A percentile compares a stretch with the other conserved stretches of the same genome.
Conservation (phyloP, 257 asterid genomes). For the Fraxinus anomala region DNA sequence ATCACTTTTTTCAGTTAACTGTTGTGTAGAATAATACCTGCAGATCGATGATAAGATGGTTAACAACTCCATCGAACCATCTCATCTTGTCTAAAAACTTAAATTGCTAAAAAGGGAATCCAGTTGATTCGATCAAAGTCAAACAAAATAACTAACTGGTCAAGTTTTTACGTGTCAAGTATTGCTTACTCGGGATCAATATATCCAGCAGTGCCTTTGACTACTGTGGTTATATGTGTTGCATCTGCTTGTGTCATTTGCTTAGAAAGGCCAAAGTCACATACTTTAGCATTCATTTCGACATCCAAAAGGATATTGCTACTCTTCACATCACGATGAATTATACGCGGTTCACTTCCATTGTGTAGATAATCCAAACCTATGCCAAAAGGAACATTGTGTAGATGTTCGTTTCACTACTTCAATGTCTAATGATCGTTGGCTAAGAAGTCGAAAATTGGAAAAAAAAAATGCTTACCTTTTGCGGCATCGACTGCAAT, state of each 20-base stretch:
- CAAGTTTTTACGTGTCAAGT: not conserved
- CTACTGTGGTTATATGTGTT: slow-evolving; percentile 80
- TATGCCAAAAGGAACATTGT: slow-evolving; percentile 24
- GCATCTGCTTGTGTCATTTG: slow-evolving; percentile 77
- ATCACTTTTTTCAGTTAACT: slow-evolving; percentile 89
- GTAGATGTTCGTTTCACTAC: slow-evolving; percentile 11
- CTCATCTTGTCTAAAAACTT: not conserved
- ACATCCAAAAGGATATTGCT: slow-evolving; percentile 81
- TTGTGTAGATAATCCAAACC: slow-evolving; percentile 91
- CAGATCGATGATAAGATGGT: slow-evolving; percentile 13
- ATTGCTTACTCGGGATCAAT: slow-evolving; percentile 87
- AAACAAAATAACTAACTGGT: not conserved
- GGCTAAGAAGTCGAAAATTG: slow-evolving; percentile 5
- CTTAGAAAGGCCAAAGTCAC: slow-evolving; percentile 91
- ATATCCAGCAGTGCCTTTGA: slow-evolving; percentile 95
- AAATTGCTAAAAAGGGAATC: not conserved
- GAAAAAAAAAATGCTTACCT: slow-evolving; percentile 43
- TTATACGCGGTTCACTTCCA: slow-evolving; percentile 80
- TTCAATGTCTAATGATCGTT: not conserved
- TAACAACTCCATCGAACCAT: not conserved
- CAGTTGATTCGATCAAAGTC: not conserved
- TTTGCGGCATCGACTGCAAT: slow-evolving; percentile 93
- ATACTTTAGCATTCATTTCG: slow-evolving; percentile 88
- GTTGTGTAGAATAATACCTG: slow-evolving; percentile 89
- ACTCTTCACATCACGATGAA: slow-evolving; percentile 92